A percentile compares a stretch with the other conserved stretches of the same genome.
Conservation (phyloP, 768 basidiomycete genomes). For the Mycena vitilis region DNA sequence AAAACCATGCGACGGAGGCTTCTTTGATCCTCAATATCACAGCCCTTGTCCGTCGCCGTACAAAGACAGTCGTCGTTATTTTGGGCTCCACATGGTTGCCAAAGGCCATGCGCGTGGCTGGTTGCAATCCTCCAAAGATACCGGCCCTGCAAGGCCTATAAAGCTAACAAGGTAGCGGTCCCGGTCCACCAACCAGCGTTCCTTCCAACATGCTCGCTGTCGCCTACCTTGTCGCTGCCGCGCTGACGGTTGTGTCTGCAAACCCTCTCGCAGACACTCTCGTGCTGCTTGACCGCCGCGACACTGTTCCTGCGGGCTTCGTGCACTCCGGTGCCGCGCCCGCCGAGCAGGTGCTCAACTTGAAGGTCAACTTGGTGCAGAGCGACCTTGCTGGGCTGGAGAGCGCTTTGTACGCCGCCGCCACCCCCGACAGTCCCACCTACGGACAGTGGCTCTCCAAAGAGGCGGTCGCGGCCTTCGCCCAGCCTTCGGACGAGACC, state of each 20-base stretch:
- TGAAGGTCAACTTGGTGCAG: conserved; percentile 49
- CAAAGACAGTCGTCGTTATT: not conserved
- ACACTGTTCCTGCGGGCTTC: conserved; percentile 41
- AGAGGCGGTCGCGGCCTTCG: conserved; percentile 39
- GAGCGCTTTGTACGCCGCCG: conserved; percentile 46
- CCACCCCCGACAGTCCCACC: conserved; percentile 42
- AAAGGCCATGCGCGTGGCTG: conserved; percentile 20
- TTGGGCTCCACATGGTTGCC: conserved; percentile 19
- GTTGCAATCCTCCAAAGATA: conserved; percentile 17
- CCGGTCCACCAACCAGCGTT: not conserved
- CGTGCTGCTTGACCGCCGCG: conserved; percentile 40
- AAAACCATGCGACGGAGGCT: not conserved
- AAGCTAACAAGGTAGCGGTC: not conserved
- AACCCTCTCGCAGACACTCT: conserved; percentile 28
- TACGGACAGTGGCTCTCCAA: conserved; percentile 49
- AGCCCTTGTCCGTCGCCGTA: too few species aligned
- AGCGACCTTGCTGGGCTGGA: conserved; percentile 46
- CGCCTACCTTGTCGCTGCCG: conserved; percentile 27
- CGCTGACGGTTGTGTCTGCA: conserved; percentile 33
- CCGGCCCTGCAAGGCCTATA: conserved; percentile 13
- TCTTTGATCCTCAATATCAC: not conserved
- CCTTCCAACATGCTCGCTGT: conserved; percentile 29
- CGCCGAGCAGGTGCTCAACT: conserved; percentile 37
- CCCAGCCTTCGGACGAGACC: conserved; percentile 27
- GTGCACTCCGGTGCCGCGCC: conserved; percentile 37